Percentiles rank a stretch among this genome's conserved stretches.
Evolutionary conservation across 2,329 filamentous ascomycete species (phyloP).

Genomic region (Monilinia vaccinii-corymbosi): DNA sequence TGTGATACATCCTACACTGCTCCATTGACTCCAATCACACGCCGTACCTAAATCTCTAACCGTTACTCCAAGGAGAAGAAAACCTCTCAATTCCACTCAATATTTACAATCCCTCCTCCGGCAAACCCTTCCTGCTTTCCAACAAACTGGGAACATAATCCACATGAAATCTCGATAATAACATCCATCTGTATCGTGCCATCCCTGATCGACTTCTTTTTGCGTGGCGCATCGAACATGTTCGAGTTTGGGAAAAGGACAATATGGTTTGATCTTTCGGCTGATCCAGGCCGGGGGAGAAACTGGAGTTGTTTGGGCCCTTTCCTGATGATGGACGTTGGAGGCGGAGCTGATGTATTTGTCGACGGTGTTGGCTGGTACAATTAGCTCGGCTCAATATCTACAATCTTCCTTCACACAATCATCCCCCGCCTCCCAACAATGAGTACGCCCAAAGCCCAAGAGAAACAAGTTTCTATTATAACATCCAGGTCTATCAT

Average conservation of each 20-base stretch:
- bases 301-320: too few relatives aligned
- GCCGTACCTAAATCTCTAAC: too few relatives aligned
- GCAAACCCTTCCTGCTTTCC: background rate
- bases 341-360: background rate
- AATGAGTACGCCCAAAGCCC: background rate
- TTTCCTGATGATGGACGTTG: background rate
- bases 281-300: too few relatives aligned
- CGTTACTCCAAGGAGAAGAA: too few relatives aligned
- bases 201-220: conserved; percentile 2
- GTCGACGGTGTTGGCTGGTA: too few relatives aligned
- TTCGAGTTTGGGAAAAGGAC: background rate
- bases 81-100: background rate
- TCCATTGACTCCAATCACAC: too few relatives aligned
- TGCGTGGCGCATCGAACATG: background rate
- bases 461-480: background rate
- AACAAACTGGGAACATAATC: background rate
- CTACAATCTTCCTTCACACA: background rate
- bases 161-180: background rate
- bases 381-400: background rate
- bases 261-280: background rate
- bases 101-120: background rate
- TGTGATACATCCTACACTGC: too few relatives aligned
- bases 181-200: background rate
- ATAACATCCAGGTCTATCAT: background rate
- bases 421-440: background rate